Evolutionary conservation across 805 yeast species (phyloP), one percentile per base, ranked within the genome.

Genomic region (Teunomyces barrocoloradensis): DNA sequence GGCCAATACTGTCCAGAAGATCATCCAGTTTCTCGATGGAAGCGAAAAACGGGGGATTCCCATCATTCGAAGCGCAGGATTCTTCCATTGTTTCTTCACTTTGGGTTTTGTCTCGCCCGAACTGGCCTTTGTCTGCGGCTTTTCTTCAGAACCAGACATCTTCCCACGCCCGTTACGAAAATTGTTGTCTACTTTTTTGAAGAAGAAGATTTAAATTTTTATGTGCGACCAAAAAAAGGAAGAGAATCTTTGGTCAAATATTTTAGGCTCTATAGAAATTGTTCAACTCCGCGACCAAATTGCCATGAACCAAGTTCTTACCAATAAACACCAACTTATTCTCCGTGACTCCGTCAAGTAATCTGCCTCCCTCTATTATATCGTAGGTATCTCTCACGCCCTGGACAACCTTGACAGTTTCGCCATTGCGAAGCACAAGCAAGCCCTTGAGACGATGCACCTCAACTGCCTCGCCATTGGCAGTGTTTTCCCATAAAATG

Each of bases 301-400:
- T 70, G 1, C 60, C 58, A 38, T 67, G 53, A 12, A 65, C 60
- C 29, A 88, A 63, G 41, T 78, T 74, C 63, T 87, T 85, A 1
- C 96, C 96, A 35, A 89, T 89, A 10, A 89, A 69, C 1, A 89
- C 91, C 23, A 89, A 53, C 64, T 85, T 87, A 49, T 85, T 81
- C 27, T 63, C 49, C 0, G 55, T 57, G 2, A 71, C 61, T 0
- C 69, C 75, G 12, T 68, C 70, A 4, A 74, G 71, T 38, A 62
- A 56, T 13, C 50, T 44, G 2, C 69, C 71, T 5, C 70, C 71
- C 11, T 79, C 82, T 3, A 84, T 74, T 2, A 89, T 72, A 52
- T 94, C 99, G 65, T 89, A 94, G 0, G 96, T 89, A 46, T 90
- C 94, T 50, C 98, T 75, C 0, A 94, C 99, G 10, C 96, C 98